These are phyloP conservation scores for Pseudocercospora fuligena DNA, from an alignment of 2,329 filamentous ascomycete species.

Conservation along the genomic window DNA sequence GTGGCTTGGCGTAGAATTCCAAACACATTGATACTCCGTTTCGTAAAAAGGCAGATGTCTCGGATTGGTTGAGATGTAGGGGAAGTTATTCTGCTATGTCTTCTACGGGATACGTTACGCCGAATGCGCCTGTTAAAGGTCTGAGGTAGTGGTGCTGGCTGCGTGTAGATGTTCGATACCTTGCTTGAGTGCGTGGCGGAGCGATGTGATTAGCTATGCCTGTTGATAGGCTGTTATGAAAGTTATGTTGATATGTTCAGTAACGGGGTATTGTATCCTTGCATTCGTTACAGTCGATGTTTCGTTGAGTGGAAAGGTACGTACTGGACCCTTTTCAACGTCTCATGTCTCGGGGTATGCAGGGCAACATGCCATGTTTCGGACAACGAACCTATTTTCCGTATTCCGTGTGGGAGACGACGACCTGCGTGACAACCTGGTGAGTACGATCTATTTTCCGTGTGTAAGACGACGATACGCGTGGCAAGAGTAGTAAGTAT, in stretches of 20 bases:
- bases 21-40: slow-evolving; percentile 1
- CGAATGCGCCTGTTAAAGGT: background rate
- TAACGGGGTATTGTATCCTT: too few species aligned
- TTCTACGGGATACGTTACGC: background rate
- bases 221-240: background rate
- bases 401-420: background rate
- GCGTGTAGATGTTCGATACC: background rate
- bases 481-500: background rate
- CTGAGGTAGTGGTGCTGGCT: background rate
- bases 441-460: too few species aligned
- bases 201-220: background rate
- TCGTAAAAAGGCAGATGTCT: background rate
- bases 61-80: background rate
- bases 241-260: background rate
- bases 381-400: background rate
- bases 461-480: too few species aligned
- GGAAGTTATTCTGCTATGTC: background rate
- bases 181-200: background rate
- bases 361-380: background rate
- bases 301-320: too few species aligned
- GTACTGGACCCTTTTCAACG: background rate
- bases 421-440: background rate
- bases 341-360: background rate
- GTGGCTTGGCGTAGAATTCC: slow-evolving; percentile 27
- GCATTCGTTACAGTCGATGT: too few species aligned